Conservation (phyloP, 2,329 filamentous ascomycete genomes). For the Talaromyces sp. region DNA sequence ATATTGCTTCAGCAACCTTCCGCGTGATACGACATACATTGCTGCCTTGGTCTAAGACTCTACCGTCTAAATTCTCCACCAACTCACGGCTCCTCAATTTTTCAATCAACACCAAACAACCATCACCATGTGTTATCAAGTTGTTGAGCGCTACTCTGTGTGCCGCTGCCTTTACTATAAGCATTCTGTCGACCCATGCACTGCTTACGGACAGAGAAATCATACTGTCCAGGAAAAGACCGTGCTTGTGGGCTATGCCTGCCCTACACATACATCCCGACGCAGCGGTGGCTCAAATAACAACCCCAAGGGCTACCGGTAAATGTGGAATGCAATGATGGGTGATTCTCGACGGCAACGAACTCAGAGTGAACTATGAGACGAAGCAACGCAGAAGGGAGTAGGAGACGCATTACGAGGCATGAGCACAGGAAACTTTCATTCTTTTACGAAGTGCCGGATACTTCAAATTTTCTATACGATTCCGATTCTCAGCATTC, state of each 20-base stretch:
- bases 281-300: slow-evolving; percentile 17
- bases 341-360: background rate
- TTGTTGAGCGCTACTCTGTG: slow-evolving; percentile 80
- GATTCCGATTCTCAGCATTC: slow-evolving; percentile 7
- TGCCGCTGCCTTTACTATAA: slow-evolving; percentile 86
- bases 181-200: slow-evolving; percentile 80
- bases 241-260: slow-evolving; percentile 80
- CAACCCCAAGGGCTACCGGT: slow-evolving; percentile 24
- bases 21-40: slow-evolving; percentile 6
- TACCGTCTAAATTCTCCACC: background rate
- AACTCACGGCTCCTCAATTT: background rate
- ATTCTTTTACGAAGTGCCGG: slow-evolving; percentile 15
- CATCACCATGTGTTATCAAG: slow-evolving; percentile 74
- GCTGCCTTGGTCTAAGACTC: slow-evolving; percentile 1
- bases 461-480: slow-evolving; percentile 3
- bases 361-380: background rate
- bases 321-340: slow-evolving; percentile 1
- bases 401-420: slow-evolving; percentile 3
- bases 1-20: background rate
- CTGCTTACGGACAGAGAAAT: slow-evolving; percentile 68
- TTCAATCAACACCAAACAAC: background rate
- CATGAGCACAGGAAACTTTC: slow-evolving; percentile 4
- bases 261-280: slow-evolving; percentile 51
- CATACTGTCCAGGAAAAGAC: slow-evolving; percentile 70
- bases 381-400: background rate